Percentiles rank a stretch among this genome's conserved stretches.
These are phyloP conservation scores for Pichiaceae sp. DNA, from an alignment of 1,139 yeast genomes.

Conservation along the genomic window DNA sequence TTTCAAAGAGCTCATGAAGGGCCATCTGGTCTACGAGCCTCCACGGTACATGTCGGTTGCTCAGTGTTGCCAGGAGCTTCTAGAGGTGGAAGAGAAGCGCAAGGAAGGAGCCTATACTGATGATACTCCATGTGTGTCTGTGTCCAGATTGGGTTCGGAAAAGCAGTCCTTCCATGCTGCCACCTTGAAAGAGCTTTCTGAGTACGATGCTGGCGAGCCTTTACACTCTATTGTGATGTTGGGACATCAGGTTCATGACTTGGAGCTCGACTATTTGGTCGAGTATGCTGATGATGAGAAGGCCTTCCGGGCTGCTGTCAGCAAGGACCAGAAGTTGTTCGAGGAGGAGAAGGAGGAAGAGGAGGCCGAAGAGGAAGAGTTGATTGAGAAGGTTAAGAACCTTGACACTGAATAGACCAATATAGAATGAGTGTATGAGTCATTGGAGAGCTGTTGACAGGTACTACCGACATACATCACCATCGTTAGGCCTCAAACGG, in stretches of 20 bases:
- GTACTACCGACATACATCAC: too few relatives aligned
- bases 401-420: not conserved
- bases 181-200: slow-evolving; percentile 62
- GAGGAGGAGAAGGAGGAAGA: slow-evolving; percentile 24
- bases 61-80: slow-evolving; percentile 79
- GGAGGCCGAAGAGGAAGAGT: slow-evolving; percentile 1
- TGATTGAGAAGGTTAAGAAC: not conserved
- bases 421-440: too few relatives aligned
- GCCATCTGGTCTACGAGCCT: slow-evolving; percentile 87
- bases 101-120: slow-evolving; percentile 71
- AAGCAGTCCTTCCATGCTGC: slow-evolving; percentile 79
- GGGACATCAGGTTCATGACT: slow-evolving; percentile 91
- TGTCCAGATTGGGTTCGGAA: slow-evolving; percentile 85
- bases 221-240: slow-evolving; percentile 83
- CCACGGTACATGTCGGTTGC: slow-evolving; percentile 93
- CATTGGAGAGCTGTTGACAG: too few relatives aligned
- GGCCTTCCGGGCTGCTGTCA: slow-evolving; percentile 49
- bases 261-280: slow-evolving; percentile 78
- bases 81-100: slow-evolving; percentile 78
- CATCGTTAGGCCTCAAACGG: too few relatives aligned
- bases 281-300: slow-evolving; percentile 68
- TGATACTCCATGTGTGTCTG: slow-evolving; percentile 87
- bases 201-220: slow-evolving; percentile 90
- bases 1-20: slow-evolving; percentile 89
- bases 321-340: slow-evolving; percentile 67